Conservation (phyloP, 805 yeast genomes). For the Lipomyces lipofer region DNA sequence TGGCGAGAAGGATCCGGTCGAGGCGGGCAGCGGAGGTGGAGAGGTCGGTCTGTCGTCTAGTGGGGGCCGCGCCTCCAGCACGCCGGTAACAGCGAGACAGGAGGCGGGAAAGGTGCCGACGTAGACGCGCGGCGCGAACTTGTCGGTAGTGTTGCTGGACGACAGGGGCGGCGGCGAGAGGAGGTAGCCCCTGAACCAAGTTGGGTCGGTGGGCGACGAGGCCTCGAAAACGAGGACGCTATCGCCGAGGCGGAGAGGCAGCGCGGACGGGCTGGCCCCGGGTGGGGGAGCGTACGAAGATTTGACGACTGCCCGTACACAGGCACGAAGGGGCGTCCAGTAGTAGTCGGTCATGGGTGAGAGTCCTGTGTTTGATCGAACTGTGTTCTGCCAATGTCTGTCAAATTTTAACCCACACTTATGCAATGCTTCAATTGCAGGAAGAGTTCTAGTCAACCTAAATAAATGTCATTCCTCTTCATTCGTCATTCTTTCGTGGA, state of each 20-base stretch:
- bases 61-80: neutral
- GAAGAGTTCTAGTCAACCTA: too few species aligned
- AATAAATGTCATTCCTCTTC: too few species aligned
- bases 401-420: too few species aligned
- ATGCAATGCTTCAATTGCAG: too few species aligned
- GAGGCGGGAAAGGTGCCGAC: slow-evolving; percentile 37
- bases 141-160: slow-evolving; percentile 38
- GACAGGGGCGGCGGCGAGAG: slow-evolving; percentile 55
- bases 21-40: slow-evolving; percentile 38
- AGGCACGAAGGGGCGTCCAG: slow-evolving; percentile 16
- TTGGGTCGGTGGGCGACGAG: slow-evolving; percentile 45
- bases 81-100: slow-evolving; percentile 32
- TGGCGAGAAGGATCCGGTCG: neutral
- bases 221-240: slow-evolving; percentile 73
- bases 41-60: slow-evolving; percentile 1
- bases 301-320: slow-evolving; percentile 20
- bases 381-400: too few species aligned
- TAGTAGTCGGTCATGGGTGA: neutral
- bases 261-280: slow-evolving; percentile 5
- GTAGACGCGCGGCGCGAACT: slow-evolving; percentile 33
- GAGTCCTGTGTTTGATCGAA: too few species aligned
- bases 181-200: slow-evolving; percentile 80
- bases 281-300: slow-evolving; percentile 11
- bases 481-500: too few species aligned
- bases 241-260: slow-evolving; percentile 53